A percentile compares a stretch with the other conserved stretches of the same genome.
phyloP scores from a whole-genome alignment of 352 stramenopile genomes.

The Blastocystis sp. region DNA sequence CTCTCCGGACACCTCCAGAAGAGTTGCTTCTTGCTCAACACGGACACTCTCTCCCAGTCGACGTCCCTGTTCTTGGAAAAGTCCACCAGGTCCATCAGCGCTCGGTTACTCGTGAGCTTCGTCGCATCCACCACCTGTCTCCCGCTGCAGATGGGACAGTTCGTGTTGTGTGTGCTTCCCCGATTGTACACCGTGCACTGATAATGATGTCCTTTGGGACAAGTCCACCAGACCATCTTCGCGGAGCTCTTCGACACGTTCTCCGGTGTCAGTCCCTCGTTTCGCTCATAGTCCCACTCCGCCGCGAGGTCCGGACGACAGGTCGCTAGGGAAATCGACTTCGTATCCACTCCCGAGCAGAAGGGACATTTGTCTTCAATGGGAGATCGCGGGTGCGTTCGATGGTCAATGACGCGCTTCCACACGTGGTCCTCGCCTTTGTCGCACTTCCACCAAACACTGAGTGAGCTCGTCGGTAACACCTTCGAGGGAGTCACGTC shows the following conservation, averaged over 20 bases:
- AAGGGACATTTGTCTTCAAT: constrained; percentile 40
- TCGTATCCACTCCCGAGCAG: neutral
- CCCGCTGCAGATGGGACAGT: constrained; percentile 12
- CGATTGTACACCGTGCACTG: constrained; percentile 49
- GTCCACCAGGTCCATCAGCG: neutral
- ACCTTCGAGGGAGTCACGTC: neutral
- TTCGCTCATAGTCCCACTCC: constrained; percentile 39
- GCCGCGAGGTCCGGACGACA: constrained; percentile 27
- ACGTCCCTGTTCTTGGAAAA: neutral
- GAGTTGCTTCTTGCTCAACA: constrained; percentile 19
- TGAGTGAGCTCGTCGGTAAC: neutral
- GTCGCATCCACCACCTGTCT: neutral
- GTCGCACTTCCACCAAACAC: constrained; percentile 45
- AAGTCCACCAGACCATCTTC: constrained; percentile 29
- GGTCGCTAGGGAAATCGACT: neutral
- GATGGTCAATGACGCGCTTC: neutral
- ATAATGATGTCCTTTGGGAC: constrained; percentile 36
- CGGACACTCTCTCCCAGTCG: neutral
- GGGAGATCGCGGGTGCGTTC: neutral
- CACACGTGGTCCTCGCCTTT: constrained; percentile 41
- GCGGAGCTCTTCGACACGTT: constrained; percentile 6
- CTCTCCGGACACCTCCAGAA: constrained; percentile 34
- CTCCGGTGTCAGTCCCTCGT: neutral
- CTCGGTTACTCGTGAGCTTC: neutral
- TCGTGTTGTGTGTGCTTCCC: constrained; percentile 38